Evolutionary conservation across 2,329 filamentous ascomycete species (phyloP).

Genomic region (Aspergillus melleus): DNA sequence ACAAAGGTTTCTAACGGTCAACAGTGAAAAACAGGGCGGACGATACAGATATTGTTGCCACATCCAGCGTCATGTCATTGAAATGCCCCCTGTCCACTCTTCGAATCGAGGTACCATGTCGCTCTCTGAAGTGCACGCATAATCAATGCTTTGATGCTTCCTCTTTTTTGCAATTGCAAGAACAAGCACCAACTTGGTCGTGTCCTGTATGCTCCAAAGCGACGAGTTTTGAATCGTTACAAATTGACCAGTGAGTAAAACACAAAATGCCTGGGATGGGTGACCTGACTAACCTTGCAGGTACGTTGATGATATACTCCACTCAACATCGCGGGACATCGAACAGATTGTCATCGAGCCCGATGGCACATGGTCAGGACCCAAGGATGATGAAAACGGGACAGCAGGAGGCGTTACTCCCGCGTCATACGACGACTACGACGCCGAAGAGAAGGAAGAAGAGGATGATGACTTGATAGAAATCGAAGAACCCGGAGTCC

Average conservation of each 20-base stretch:
- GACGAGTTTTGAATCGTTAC: constrained; percentile 76
- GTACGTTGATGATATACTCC: constrained; percentile 85
- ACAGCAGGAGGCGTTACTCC: constrained; percentile 40
- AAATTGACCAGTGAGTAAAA: constrained; percentile 74
- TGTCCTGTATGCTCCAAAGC: constrained; percentile 90
- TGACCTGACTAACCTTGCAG: constrained; percentile 41
- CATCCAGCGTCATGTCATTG: constrained; percentile 82
- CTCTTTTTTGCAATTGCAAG: constrained; percentile 89
- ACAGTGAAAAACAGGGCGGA: constrained; percentile 76
- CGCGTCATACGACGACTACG: constrained; percentile 38
- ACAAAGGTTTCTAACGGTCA: constrained; percentile 18
- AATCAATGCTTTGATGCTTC: constrained; percentile 93
- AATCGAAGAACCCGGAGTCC: constrained; percentile 41
- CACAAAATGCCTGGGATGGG: not conserved
- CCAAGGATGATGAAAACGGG: constrained; percentile 44
- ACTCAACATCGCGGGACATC: constrained; percentile 66
- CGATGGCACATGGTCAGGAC: constrained; percentile 71
- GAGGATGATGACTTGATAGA: constrained; percentile 51
- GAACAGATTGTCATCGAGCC: constrained; percentile 92
- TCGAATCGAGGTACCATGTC: constrained; percentile 75
- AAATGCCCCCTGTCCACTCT: constrained; percentile 91
- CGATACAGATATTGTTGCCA: constrained; percentile 86
- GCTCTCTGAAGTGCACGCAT: constrained; percentile 78
- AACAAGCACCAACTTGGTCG: constrained; percentile 95
- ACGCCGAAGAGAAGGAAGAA: constrained; percentile 32